A percentile compares a stretch with the other conserved stretches of the same genome.
phyloP scores from a whole-genome alignment of 2,329 filamentous ascomycete genomes.

The Corinectria fuckeliana region DNA sequence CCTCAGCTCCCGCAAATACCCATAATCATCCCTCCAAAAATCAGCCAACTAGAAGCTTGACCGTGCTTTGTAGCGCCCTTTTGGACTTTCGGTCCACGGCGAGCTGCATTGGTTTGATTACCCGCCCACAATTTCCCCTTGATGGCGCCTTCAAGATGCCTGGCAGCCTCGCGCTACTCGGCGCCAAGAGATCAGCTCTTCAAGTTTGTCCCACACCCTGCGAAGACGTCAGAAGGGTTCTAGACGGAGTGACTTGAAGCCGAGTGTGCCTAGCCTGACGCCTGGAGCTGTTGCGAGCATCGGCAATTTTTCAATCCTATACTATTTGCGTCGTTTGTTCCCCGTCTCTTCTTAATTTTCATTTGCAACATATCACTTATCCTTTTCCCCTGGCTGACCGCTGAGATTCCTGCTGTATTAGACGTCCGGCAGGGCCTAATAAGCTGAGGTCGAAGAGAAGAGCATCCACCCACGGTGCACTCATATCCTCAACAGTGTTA shows the following conservation, averaged over 20 bases:
- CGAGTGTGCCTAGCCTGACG: slow-evolving; percentile 34
- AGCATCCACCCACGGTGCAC: slow-evolving; percentile 30
- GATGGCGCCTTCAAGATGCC: slow-evolving; percentile 32
- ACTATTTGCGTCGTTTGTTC: slow-evolving; percentile 15
- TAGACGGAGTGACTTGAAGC: slow-evolving; percentile 28
- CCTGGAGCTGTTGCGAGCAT: slow-evolving; percentile 7
- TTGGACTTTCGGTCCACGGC: slow-evolving; percentile 6
- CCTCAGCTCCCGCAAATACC: slow-evolving; percentile 19
- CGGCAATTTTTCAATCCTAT: slow-evolving; percentile 15
- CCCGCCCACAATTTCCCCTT: slow-evolving; percentile 39
- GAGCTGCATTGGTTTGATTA: slow-evolving; percentile 35
- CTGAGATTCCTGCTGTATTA: slow-evolving; percentile 13
- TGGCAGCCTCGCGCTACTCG: slow-evolving; percentile 32
- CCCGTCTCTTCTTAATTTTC: neutral
- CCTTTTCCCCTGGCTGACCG: slow-evolving; percentile 17
- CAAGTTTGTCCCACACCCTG: neutral
- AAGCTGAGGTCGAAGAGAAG: slow-evolving; percentile 35
- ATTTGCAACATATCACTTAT: neutral
- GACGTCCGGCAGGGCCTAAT: slow-evolving; percentile 35
- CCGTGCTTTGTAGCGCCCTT: slow-evolving; percentile 11
- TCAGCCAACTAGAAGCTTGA: slow-evolving; percentile 16
- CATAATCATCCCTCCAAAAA: slow-evolving; percentile 12
- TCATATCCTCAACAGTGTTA: slow-evolving; percentile 12
- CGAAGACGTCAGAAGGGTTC: slow-evolving; percentile 35
- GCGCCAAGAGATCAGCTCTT: slow-evolving; percentile 29